Percentiles rank a stretch among this genome's conserved stretches.
These are phyloP conservation scores for Rhizomucor miehei DNA, from an alignment of 371 early-diverging fungal species.

Conservation along the genomic window DNA sequence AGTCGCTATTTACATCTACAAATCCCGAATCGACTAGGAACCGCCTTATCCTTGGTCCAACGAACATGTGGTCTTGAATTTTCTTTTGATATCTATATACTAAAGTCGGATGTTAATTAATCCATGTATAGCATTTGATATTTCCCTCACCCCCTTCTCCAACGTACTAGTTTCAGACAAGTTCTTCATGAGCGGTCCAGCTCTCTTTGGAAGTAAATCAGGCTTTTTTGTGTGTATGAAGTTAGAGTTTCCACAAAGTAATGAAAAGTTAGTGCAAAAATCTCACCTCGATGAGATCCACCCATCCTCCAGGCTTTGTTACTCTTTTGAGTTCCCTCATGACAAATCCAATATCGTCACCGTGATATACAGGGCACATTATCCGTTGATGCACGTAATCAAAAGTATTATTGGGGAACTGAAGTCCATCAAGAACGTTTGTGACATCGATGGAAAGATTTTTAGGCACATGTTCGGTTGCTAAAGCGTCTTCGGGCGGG, in stretches of 20 bases:
- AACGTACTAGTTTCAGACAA: slow-evolving; percentile 7
- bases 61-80: slow-evolving; percentile 6
- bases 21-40: slow-evolving; percentile 20
- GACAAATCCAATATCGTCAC: slow-evolving; percentile 19
- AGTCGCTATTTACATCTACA: slow-evolving; percentile 27
- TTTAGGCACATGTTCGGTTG: slow-evolving; percentile 14
- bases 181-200: slow-evolving; percentile 15
- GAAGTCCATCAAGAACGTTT: slow-evolving; percentile 21
- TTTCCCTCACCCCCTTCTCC: neutral
- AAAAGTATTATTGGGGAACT: slow-evolving; percentile 20
- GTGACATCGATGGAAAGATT: slow-evolving; percentile 18
- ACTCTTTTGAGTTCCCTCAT: slow-evolving; percentile 24
- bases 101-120: neutral
- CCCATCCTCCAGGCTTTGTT: slow-evolving; percentile 32
- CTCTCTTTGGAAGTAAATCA: slow-evolving; percentile 16
- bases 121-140: neutral
- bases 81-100: no score
- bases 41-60: slow-evolving; percentile 17
- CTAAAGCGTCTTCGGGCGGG: slow-evolving; percentile 4
- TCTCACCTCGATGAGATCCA: slow-evolving; percentile 35
- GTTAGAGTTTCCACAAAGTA: no score
- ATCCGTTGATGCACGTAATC: slow-evolving; percentile 36
- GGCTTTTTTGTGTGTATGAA: slow-evolving; percentile 1
- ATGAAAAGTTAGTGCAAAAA: no score
- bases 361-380: slow-evolving; percentile 22